Conservation (phyloP, 768 basidiomycete genomes). For the Mycena venus region DNA sequence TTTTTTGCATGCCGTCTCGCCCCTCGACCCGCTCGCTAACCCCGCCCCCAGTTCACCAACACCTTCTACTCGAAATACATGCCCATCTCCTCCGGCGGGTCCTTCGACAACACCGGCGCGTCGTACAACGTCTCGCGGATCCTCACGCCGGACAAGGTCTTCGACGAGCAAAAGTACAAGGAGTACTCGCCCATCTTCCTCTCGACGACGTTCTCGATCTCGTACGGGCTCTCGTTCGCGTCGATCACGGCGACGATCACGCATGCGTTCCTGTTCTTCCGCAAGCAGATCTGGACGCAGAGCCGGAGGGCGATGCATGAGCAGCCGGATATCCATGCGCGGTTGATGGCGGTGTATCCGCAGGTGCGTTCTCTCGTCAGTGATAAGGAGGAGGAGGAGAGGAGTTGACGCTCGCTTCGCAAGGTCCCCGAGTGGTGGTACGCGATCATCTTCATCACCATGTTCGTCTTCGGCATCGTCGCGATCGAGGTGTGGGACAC, state of each 20-base stretch:
- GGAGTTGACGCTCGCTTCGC: too few species aligned
- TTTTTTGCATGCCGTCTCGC: too few species aligned
- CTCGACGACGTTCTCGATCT: conserved; percentile 80
- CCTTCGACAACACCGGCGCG: conserved; percentile 74
- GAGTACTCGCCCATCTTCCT: conserved; percentile 75
- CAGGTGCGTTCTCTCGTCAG: too few species aligned
- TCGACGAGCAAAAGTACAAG: conserved; percentile 69
- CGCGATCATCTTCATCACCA: conserved; percentile 66
- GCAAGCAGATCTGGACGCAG: conserved; percentile 84
- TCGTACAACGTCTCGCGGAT: conserved; percentile 72
- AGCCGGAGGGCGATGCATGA: conserved; percentile 79
- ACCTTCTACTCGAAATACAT: conserved; percentile 69
- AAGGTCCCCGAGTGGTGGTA: conserved; percentile 88
- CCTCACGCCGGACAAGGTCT: conserved; percentile 59
- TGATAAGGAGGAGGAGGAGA: too few species aligned
- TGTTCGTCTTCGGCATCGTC: conserved; percentile 65
- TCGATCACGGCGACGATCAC: conserved; percentile 81
- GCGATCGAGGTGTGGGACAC: conserved; percentile 68
- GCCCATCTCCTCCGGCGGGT: conserved; percentile 74
- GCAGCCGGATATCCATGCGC: conserved; percentile 88
- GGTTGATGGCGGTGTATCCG: conserved; percentile 81
- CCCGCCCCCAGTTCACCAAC: conserved; percentile 69
- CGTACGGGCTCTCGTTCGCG: conserved; percentile 84
- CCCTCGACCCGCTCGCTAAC: conserved; percentile 27
- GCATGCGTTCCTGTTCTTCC: conserved; percentile 81